Conservation (phyloP, 2,329 filamentous ascomycete genomes). For the Verticillium tricorpus region DNA sequence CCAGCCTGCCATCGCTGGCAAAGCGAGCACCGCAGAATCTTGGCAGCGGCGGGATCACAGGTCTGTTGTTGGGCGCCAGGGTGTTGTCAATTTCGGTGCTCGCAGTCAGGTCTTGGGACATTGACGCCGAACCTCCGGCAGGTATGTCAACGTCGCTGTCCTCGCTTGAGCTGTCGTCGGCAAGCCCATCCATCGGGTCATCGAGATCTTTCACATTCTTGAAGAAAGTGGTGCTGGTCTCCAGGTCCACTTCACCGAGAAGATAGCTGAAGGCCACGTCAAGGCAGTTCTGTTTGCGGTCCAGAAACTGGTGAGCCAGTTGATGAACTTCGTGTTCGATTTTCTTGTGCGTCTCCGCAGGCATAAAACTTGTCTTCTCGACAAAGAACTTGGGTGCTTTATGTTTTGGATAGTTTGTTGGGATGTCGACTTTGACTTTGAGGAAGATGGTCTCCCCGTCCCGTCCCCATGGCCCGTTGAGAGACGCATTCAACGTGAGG, state of each 20-base stretch:
- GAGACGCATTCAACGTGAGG: conserved; percentile 52
- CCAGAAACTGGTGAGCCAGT: conserved; percentile 50
- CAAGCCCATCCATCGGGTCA: conserved; percentile 50
- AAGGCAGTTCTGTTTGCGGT: conserved; percentile 56
- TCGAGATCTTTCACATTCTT: conserved; percentile 61
- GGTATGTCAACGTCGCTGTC: conserved; percentile 64
- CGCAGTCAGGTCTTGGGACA: conserved; percentile 57
- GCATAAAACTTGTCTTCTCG: conserved; percentile 59
- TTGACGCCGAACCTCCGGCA: conserved; percentile 48
- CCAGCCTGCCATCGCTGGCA: conserved; percentile 56
- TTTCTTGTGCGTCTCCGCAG: conserved; percentile 47
- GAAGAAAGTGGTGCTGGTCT: conserved; percentile 56
- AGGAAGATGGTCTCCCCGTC: conserved; percentile 55
- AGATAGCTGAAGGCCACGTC: conserved; percentile 60
- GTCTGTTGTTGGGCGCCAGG: conserved; percentile 45
- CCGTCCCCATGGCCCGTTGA: conserved; percentile 61
- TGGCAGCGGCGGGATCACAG: conserved; percentile 51
- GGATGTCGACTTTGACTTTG: conserved; percentile 57
- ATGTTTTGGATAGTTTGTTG: conserved; percentile 52
- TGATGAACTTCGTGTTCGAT: conserved; percentile 53
- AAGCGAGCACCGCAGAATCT: conserved; percentile 58
- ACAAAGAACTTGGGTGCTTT: conserved; percentile 56
- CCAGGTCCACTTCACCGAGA: conserved; percentile 57
- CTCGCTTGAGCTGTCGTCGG: conserved; percentile 79
- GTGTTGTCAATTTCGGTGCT: conserved; percentile 50